Evolutionary conservation across 768 basidiomycete genomes (phyloP).

Genomic region (Lactarius sanguifluus): DNA sequence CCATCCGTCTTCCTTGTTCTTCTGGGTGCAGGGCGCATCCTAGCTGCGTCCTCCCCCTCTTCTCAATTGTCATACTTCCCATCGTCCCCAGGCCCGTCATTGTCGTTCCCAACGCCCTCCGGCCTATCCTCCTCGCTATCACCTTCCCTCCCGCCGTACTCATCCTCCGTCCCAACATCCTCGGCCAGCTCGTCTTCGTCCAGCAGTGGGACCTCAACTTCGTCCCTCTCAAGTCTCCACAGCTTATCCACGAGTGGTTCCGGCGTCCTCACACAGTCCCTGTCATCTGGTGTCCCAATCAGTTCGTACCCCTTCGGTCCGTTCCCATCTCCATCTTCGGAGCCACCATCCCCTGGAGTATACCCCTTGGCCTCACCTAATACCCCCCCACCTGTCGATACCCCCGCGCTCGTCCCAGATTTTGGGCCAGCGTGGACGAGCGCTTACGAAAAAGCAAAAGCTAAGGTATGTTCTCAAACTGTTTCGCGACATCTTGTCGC

Average conservation of each 20-base stretch:
- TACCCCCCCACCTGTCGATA: slow-evolving; percentile 51
- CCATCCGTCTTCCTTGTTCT: neutral
- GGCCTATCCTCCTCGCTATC: slow-evolving; percentile 3
- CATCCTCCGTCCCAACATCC: slow-evolving; percentile 3
- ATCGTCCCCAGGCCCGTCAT: neutral
- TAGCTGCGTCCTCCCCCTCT: neutral
- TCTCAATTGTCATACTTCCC: neutral
- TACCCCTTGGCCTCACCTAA: slow-evolving; percentile 57
- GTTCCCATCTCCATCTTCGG: slow-evolving; percentile 38
- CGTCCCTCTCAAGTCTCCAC: slow-evolving; percentile 14
- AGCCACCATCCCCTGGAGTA: slow-evolving; percentile 49
- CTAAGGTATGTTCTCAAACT: slow-evolving; percentile 8
- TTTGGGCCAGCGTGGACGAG: slow-evolving; percentile 53
- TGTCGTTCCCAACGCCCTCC: neutral
- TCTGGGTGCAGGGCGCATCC: neutral
- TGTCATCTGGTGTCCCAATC: slow-evolving; percentile 5
- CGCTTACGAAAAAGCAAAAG: slow-evolving; percentile 57
- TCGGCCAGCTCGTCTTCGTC: slow-evolving; percentile 7
- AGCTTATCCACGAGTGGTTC: slow-evolving; percentile 8
- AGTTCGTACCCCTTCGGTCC: slow-evolving; percentile 7
- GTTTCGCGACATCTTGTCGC: neutral
- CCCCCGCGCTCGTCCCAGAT: slow-evolving; percentile 45
- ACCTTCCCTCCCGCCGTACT: neutral
- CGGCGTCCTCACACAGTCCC: slow-evolving; percentile 10
- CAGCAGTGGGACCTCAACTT: slow-evolving; percentile 9